Percentiles rank a stretch among this genome's conserved stretches.
Conservation (phyloP, 371 early-diverging fungal species). For the Mortierella polycephala region DNA sequence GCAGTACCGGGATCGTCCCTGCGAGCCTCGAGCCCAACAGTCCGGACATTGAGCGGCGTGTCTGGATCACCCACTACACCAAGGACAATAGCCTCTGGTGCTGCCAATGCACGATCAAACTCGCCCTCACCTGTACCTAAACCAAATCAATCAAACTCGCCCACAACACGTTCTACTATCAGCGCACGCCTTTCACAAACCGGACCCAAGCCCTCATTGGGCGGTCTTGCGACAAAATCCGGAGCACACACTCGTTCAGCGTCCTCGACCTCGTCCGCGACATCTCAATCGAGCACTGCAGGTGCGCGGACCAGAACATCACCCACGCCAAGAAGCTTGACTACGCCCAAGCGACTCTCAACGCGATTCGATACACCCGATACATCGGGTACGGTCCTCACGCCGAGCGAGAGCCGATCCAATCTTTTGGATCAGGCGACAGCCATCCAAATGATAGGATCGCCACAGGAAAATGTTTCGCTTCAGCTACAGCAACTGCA, state of each 20-base stretch:
- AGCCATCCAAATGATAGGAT: constrained; percentile 18
- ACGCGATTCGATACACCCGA: constrained; percentile 48
- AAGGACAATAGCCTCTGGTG: constrained; percentile 18
- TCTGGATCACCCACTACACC: constrained; percentile 41
- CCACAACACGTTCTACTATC: constrained; percentile 32
- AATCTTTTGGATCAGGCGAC: constrained; percentile 41
- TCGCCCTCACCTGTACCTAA: constrained; percentile 45
- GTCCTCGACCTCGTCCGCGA: constrained; percentile 44
- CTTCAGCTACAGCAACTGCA: constrained; percentile 41
- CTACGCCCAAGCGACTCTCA: constrained; percentile 41
- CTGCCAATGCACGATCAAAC: constrained; percentile 25
- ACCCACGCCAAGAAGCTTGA: constrained; percentile 40
- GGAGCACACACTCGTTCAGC: constrained; percentile 42
- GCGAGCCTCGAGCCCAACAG: constrained; percentile 38
- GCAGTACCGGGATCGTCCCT: constrained; percentile 6
- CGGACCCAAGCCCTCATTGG: constrained; percentile 22
- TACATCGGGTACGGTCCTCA: constrained; percentile 3
- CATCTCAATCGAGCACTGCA: constrained; percentile 36
- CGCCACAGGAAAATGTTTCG: constrained; percentile 17
- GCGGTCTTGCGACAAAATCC: constrained; percentile 13
- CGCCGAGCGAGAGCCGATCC: constrained; percentile 41
- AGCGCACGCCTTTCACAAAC: constrained; percentile 24
- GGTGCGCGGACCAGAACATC: constrained; percentile 38
- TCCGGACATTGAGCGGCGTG: constrained; percentile 36
- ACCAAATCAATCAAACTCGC: constrained; percentile 31